Evolutionary conservation across 2,329 filamentous ascomycete species (phyloP).

Genomic region (Penicillium sp.): DNA sequence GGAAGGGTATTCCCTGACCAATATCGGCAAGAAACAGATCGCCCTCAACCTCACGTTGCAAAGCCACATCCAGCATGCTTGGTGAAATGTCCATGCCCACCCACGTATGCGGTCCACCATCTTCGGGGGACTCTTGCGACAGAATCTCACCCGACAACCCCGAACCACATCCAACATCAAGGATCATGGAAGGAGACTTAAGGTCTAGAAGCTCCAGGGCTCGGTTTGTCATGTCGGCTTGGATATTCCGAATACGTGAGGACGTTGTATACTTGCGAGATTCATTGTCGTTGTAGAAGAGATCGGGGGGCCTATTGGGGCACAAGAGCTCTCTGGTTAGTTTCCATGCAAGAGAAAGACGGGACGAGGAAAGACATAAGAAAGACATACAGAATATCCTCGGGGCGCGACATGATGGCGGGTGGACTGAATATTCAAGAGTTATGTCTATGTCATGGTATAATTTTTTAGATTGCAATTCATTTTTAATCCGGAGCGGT

Average conservation of each 20-base stretch:
- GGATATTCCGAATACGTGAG: conserved; percentile 92
- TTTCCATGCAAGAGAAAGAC: background rate
- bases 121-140: conserved; percentile 64
- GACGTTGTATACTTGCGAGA: conserved; percentile 97
- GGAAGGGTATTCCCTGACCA: conserved; percentile 91
- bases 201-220: conserved; percentile 90
- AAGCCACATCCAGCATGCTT: conserved; percentile 93
- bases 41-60: conserved; percentile 88
- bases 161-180: conserved; percentile 95
- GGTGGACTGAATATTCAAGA: background rate
- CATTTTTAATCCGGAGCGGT: conserved; percentile 3
- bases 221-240: conserved; percentile 89
- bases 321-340: background rate
- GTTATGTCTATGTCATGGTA: conserved; percentile 2
- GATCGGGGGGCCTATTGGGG: conserved; percentile 74
- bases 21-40: conserved; percentile 94
- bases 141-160: conserved; percentile 94
- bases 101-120: conserved; percentile 88
- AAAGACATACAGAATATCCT: conserved; percentile 76
- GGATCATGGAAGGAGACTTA: conserved; percentile 75
- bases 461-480: conserved; percentile 1
- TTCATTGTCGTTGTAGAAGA: conserved; percentile 95
- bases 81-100: conserved; percentile 95
- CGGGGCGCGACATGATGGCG: conserved; percentile 90
- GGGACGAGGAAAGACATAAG: too few species aligned